phyloP scores from a whole-genome alignment of 306 rosid species.

The Astragalus glycyphyllos region DNA sequence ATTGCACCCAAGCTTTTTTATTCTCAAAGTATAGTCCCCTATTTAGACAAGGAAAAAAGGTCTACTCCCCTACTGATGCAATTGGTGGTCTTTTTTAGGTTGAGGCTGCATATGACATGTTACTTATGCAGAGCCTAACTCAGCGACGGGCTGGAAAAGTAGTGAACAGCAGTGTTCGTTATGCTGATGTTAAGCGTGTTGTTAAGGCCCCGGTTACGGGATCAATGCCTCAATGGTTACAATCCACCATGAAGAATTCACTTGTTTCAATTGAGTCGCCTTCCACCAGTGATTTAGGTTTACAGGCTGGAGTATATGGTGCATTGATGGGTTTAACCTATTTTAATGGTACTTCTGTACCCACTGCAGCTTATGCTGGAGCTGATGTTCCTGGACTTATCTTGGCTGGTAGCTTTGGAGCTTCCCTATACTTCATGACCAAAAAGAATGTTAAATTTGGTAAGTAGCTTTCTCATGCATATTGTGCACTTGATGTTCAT shows the following conservation, averaged over 20 bases:
- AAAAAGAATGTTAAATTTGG: slow-evolving; percentile 88
- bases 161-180: slow-evolving; percentile 73
- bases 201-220: slow-evolving; percentile 59
- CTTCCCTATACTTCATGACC: slow-evolving; percentile 95
- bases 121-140: slow-evolving; percentile 92
- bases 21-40: background rate
- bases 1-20: too few species aligned
- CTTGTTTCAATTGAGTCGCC: slow-evolving; percentile 83
- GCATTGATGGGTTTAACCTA: slow-evolving; percentile 87
- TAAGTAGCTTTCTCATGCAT: slow-evolving; percentile 48
- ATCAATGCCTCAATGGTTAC: slow-evolving; percentile 87
- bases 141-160: slow-evolving; percentile 94
- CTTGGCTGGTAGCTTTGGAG: slow-evolving; percentile 99
- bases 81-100: slow-evolving; percentile 54
- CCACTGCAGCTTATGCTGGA: slow-evolving; percentile 66
- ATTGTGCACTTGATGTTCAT: slow-evolving; percentile 21
- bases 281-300: slow-evolving; percentile 71
- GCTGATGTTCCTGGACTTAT: slow-evolving; percentile 94
- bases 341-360: slow-evolving; percentile 66
- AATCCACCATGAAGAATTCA: slow-evolving; percentile 60
- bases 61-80: slow-evolving; percentile 28
- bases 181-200: slow-evolving; percentile 92
- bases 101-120: slow-evolving; percentile 98
- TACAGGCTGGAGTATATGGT: slow-evolving; percentile 96
- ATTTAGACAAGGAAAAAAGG: background rate